These are phyloP conservation scores for Trametes gibbosa DNA, from an alignment of 768 basidiomycete genomes.

Conservation along the genomic window DNA sequence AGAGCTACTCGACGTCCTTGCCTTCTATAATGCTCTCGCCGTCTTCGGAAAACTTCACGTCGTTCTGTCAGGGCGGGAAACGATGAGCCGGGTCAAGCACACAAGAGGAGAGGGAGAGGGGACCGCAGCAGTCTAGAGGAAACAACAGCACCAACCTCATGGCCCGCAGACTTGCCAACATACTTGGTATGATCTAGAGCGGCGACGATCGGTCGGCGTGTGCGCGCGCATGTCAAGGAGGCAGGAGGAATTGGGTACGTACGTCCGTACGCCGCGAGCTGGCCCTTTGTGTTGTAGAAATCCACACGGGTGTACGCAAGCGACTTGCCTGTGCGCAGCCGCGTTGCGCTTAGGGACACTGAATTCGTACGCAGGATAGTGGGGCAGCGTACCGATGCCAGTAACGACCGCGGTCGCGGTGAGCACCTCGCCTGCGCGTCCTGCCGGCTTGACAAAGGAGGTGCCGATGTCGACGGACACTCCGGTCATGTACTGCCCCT, in stretches of 20 bases:
- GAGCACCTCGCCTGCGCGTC: constrained; percentile 65
- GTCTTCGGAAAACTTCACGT: constrained; percentile 76
- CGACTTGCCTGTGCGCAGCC: constrained; percentile 53
- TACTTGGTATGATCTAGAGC: constrained; percentile 80
- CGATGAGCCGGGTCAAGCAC: not conserved
- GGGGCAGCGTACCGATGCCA: constrained; percentile 54
- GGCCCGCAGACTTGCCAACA: constrained; percentile 61
- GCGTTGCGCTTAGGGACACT: not conserved
- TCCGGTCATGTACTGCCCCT: constrained; percentile 85
- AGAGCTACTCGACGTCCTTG: constrained; percentile 45
- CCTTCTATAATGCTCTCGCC: constrained; percentile 71
- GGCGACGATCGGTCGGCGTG: not conserved
- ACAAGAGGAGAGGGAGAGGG: not conserved
- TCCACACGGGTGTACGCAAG: constrained; percentile 82
- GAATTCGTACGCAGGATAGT: not conserved
- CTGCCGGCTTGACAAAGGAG: constrained; percentile 75
- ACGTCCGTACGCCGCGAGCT: constrained; percentile 83
- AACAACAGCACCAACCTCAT: constrained; percentile 32
- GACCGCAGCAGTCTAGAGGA: not conserved
- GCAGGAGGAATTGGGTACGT: constrained; percentile 28
- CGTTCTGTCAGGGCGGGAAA: constrained; percentile 45
- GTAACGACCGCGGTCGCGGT: constrained; percentile 63
- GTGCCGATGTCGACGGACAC: constrained; percentile 80
- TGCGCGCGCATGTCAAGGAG: not conserved
- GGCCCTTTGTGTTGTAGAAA: constrained; percentile 62